Base-by-base conservation (phyloP, 768 basidiomycete species). In the Ramaria sp. region DNA sequence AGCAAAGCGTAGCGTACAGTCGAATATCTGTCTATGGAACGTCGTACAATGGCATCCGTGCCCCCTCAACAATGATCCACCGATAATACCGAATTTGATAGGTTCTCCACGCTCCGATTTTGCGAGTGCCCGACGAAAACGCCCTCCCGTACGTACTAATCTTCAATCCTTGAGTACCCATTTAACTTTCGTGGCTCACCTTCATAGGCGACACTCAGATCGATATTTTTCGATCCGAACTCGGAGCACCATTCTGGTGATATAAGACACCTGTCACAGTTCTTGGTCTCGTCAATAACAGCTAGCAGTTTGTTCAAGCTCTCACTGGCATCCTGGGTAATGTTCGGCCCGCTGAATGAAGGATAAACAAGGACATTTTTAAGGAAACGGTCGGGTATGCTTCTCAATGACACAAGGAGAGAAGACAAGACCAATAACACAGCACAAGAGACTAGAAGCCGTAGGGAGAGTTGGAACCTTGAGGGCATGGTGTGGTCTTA, bases 41-140 rank as follows among this genome's bases (percentile, higher is more conserved):
- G 41, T 54, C 12, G 54, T 30, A 46, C 54, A 55, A 34, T 55
- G 42, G 54, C 54, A 55, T 27, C 54, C 54, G 42, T 55, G 54
- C 6, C 54, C 54, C 7, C 54, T 34, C 30, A 42, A 55, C 6
- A 55, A 27, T 22, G 54, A 55, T 10, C 54, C 54, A 31, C 54
- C 54, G 20, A 55, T 55, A 19, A 55, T 55, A n/a, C 54, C 54
- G 20, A 45, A 55, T 27, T 45, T 47, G 10, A 55, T 42, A 24
- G 42, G 20, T 34, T 55, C 54, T 27, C 54, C 54, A 6, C 54
- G 20, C 6, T 27, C 20, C 15, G 54, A 42, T n/a, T 55, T 55
- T 31, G 41, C 42, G 5, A 55, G 42, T 17, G 47, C 54, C 12
- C 54, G 39, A 27, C 54, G 43, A 27, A 55, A 13, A 11, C 54